A percentile compares a stretch with the other conserved stretches of the same genome.
Evolutionary conservation across 1,284 basidiomycete species (phyloP).

Genomic region (Boletus mariae): DNA sequence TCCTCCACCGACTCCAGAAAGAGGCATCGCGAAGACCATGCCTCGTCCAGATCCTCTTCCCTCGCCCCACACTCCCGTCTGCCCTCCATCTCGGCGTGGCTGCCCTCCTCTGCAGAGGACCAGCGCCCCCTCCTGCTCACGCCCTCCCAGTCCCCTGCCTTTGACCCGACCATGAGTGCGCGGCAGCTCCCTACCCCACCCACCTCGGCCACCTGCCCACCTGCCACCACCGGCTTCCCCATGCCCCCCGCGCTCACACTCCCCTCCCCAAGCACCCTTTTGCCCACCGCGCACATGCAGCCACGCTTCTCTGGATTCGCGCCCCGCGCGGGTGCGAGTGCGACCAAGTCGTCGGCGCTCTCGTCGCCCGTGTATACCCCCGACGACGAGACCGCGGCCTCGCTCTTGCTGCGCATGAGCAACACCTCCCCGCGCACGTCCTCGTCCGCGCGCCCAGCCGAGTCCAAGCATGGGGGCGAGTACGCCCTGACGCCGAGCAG

Average conservation of each 20-base stretch:
- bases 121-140: conserved; percentile 29
- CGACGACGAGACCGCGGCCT: conserved; percentile 68
- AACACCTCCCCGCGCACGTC: conserved; percentile 19
- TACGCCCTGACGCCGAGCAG: conserved; percentile 34
- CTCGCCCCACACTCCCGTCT: conserved; percentile 33
- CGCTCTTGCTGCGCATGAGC: conserved; percentile 62
- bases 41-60: conserved; percentile 7
- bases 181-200: conserved; percentile 48
- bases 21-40: background rate
- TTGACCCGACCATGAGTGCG: conserved; percentile 1
- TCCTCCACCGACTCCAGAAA: background rate
- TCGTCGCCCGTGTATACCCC: conserved; percentile 48
- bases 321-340: conserved; percentile 2
- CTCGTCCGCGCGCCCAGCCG: background rate
- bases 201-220: conserved; percentile 36
- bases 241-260: conserved; percentile 37
- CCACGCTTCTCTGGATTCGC: conserved; percentile 29
- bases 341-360: conserved; percentile 26
- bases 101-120: conserved; percentile 37
- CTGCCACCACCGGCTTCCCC: conserved; percentile 21
- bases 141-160: conserved; percentile 23
- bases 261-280: conserved; percentile 33
- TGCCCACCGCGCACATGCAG: conserved; percentile 16
- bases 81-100: conserved; percentile 48
- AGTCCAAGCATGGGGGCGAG: background rate